Percentiles rank a stretch among this genome's conserved stretches.
phyloP scores from a whole-genome alignment of 805 yeast genomes.

The Yamadazyma sp. region DNA sequence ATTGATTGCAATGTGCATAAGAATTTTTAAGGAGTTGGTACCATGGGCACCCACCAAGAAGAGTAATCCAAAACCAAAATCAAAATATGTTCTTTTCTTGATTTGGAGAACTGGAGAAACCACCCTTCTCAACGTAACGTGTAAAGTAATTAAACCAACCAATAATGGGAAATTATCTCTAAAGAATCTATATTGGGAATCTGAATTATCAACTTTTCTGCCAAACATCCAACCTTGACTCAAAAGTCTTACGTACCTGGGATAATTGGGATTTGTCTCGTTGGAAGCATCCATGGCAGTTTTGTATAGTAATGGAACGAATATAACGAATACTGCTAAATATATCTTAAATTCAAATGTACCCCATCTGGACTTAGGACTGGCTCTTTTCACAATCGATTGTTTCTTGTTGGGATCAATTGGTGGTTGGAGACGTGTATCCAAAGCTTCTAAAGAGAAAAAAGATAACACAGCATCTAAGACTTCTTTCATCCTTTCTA shows the following conservation, averaged over 20 bases:
- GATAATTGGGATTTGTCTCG: conserved; percentile 71
- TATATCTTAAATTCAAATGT: conserved; percentile 76
- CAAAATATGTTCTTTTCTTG: conserved; percentile 57
- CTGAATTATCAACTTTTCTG: conserved; percentile 88
- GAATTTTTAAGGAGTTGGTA: conserved; percentile 58
- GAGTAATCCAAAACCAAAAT: conserved; percentile 64
- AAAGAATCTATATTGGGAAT: conserved; percentile 82
- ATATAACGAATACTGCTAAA: conserved; percentile 55
- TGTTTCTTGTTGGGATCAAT: conserved; percentile 28
- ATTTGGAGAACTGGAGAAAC: conserved; percentile 17
- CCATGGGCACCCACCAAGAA: conserved; percentile 82
- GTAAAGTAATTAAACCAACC: conserved; percentile 51
- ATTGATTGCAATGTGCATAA: conserved; percentile 54
- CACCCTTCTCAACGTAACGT: conserved; percentile 47
- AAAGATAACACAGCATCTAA: conserved; percentile 26
- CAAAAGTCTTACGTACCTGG: conserved; percentile 55
- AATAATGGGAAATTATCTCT: conserved; percentile 74
- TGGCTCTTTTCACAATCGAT: conserved; percentile 27
- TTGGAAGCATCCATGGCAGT: conserved; percentile 81
- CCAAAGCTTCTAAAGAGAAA: conserved; percentile 52
- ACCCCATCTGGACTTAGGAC: conserved; percentile 59
- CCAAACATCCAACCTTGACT: conserved; percentile 89
- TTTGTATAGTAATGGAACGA: conserved; percentile 78
- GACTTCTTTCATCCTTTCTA: conserved; percentile 6
- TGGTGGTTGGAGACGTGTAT: conserved; percentile 46